Base-by-base conservation (phyloP, 441 rosid genomes). In the Populus tomentosa region DNA sequence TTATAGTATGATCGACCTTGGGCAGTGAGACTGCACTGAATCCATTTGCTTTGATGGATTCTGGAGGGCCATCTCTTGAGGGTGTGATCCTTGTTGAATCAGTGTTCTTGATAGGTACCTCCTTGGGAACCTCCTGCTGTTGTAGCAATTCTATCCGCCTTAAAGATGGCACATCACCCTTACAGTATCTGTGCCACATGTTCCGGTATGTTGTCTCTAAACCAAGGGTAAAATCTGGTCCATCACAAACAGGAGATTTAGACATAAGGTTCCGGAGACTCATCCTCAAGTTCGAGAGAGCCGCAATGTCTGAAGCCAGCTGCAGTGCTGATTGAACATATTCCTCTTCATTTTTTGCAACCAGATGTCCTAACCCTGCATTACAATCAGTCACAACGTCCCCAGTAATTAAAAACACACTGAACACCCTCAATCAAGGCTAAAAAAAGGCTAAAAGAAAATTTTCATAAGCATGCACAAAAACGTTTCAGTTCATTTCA, bases 151-250 rank as follows among this genome's bases (percentile, higher is more conserved):
- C 93, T 86, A 90, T 79, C 74, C 81, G 87, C 79, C 75, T 87
- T 66, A 85, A 81, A 73, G 97, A 95, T 3, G 99, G 99, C 68
- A 90, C 91, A 71, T 94, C 95, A 26, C 96, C 97, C 75, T 84
- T 88, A 79, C 99, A 94, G 80, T 91, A 96, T 79, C 89, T 85
- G 40, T 10, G 88, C 99, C 99, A 96, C 96, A 96, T 86, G 71
- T 80, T 75, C 56, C 98, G 85, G 83, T 92, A 96, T 21, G 90
- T 74, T 6, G 88, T 85, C 88, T 94, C 98, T 82, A 96, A 87
- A 76, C 90, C 95, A 21, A 77, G 77, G 46, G 85, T 73, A 66
- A 86, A 96, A 65, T 88, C 88, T 46, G 85, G 81, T 64, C 99
- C 99, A 69, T 94, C 87, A 26, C 26, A 26, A 26, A 26, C 26